These are phyloP conservation scores for Diaporthe amygdali DNA, from an alignment of 2,329 filamentous ascomycete species.

Conservation along the genomic window DNA sequence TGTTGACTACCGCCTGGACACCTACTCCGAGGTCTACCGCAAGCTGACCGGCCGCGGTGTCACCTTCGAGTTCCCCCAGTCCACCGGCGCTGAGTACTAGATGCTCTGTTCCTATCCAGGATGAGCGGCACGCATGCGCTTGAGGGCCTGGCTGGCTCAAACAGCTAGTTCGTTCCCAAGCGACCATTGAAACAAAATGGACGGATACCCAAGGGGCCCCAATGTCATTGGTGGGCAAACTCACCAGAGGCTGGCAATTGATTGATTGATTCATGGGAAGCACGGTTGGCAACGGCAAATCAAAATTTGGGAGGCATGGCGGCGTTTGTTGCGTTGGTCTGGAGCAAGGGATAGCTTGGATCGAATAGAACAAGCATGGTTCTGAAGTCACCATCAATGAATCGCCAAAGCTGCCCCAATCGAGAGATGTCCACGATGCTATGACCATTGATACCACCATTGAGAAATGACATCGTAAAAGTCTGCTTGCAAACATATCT, in stretches of 20 bases:
- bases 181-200: conserved; percentile 2
- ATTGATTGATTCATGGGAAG: conserved; percentile 24
- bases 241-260: conserved; percentile 1
- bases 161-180: neutral
- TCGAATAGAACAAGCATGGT: conserved; percentile 26
- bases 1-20: conserved; percentile 99
- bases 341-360: conserved; percentile 23
- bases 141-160: neutral
- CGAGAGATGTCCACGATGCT: neutral
- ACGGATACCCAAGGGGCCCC: conserved; percentile 17
- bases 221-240: conserved; percentile 11
- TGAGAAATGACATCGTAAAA: neutral
- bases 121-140: neutral
- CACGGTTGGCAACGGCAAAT: conserved; percentile 23
- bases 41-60: conserved; percentile 95
- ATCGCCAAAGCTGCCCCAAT: conserved; percentile 15
- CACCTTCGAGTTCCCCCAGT: conserved; percentile 98
- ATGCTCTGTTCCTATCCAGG: conserved; percentile 33
- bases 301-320: conserved; percentile 11
- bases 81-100: conserved; percentile 80
- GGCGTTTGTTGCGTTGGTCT: conserved; percentile 24
- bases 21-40: conserved; percentile 99
- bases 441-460: neutral
- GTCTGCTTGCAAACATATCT: neutral
- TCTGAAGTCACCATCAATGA: conserved; percentile 23